Evolutionary conservation across 306 rosid species (phyloP).

Genomic region (Cercis canadensis): DNA sequence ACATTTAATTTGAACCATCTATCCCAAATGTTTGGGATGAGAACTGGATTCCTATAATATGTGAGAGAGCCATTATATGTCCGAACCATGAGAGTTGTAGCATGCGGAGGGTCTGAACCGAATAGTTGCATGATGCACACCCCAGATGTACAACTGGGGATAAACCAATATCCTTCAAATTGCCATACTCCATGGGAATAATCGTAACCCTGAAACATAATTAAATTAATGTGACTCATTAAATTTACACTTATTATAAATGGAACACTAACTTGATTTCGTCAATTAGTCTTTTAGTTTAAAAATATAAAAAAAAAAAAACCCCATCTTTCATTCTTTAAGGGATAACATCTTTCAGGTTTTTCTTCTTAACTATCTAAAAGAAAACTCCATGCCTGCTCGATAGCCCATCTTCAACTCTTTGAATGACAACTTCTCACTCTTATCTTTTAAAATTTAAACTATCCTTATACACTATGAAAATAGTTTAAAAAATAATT

Average conservation of each 20-base stretch:
- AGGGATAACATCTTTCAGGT: too few relatives aligned
- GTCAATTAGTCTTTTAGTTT: too few relatives aligned
- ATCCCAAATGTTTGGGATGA: conserved; percentile 24
- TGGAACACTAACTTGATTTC: too few relatives aligned
- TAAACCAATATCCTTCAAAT: conserved; percentile 38
- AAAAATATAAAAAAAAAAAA: too few relatives aligned
- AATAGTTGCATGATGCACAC: conserved; percentile 49
- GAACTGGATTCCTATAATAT: conserved; percentile 29
- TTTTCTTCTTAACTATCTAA: too few relatives aligned
- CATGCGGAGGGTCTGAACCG: conserved; percentile 39
- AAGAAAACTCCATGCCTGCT: too few relatives aligned
- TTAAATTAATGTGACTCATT: background rate
- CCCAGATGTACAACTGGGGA: conserved; percentile 35
- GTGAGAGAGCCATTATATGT: conserved; percentile 33
- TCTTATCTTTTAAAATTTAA: too few relatives aligned
- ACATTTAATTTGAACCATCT: conserved; percentile 39
- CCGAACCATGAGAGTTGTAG: conserved; percentile 39
- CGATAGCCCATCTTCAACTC: too few relatives aligned
- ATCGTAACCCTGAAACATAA: background rate
- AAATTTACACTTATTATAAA: background rate
- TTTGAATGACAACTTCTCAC: too few relatives aligned
- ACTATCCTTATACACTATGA: too few relatives aligned
- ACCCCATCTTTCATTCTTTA: too few relatives aligned
- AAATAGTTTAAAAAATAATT: too few relatives aligned
- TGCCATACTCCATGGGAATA: conserved; percentile 34